Evolutionary conservation across 1,284 basidiomycete species (phyloP), one percentile per base, ranked within the genome.

Genomic region (Apiotrichum siamense): DNA sequence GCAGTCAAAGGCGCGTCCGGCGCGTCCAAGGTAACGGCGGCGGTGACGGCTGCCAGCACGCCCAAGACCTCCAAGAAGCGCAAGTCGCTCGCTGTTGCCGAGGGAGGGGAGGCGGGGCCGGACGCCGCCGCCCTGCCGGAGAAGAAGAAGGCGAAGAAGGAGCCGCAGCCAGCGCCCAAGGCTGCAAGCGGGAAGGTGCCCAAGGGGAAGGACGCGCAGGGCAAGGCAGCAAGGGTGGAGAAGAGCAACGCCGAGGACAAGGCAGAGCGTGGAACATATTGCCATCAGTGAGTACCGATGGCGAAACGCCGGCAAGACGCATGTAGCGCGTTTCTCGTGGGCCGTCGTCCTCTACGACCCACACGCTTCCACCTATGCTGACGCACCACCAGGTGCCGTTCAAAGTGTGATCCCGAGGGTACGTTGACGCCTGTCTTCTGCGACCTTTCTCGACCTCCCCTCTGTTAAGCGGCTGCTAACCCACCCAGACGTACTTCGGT

Each of bases 281-380:
- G 64, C 52, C 64, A 66, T 52, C 62, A 64, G 61, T 64, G 41
- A 38, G 61, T 54, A 7, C 11, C 11, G 11, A 11, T 10, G 29
- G 15, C 29, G 29, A 10, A 15, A 11, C 29, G 29, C 10, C 29
- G 15, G 29, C 11, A 10, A 15, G 29, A 31, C 29, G 12, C 33
- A 35, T 35, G 17, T 12, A 35, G n/a, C n/a, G n/a, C n/a, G n/a
- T n/a, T n/a, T n/a, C n/a, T n/a, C n/a, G n/a, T n/a, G n/a, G n/a
- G n/a, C n/a, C n/a, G n/a, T n/a, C n/a, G n/a, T n/a, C n/a, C n/a
- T n/a, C n/a, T n/a, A n/a, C n/a, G n/a, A n/a, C n/a, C n/a, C n/a
- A n/a, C n/a, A n/a, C n/a, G n/a, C n/a, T n/a, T n/a, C n/a, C n/a
- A n/a, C n/a, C n/a, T n/a, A n/a, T n/a, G 31, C 47, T 46, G 38